Percentiles rank a stretch among this genome's conserved stretches.
Conservation (phyloP, 768 basidiomycete genomes). For the Phylloporus arenicola region DNA sequence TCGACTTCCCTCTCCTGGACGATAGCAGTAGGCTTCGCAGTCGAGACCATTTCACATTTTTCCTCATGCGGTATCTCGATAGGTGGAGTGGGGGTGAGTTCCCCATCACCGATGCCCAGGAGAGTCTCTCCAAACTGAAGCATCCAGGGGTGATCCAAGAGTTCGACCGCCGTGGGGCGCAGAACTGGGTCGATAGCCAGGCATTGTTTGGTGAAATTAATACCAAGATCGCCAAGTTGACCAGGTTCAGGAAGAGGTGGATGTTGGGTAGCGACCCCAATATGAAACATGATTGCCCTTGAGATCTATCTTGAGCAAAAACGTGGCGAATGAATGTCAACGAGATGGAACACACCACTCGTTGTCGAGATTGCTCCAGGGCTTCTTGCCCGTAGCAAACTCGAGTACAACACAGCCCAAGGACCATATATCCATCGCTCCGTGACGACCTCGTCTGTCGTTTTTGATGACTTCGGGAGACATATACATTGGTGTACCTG, state of each 20-base stretch:
- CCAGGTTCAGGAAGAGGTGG: constrained; percentile 90
- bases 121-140: constrained; percentile 71
- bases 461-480: constrained; percentile 98
- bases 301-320: constrained; percentile 2
- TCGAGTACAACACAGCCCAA: constrained; percentile 97
- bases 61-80: constrained; percentile 43
- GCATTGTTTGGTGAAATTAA: constrained; percentile 91
- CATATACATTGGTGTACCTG: constrained; percentile 99
- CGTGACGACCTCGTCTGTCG: constrained; percentile 78
- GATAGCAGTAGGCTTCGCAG: constrained; percentile 52
- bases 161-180: constrained; percentile 79
- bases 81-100: constrained; percentile 47
- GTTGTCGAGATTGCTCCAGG: constrained; percentile 98
- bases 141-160: constrained; percentile 90
- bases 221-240: constrained; percentile 83
- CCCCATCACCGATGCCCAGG: constrained; percentile 60
- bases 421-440: constrained; percentile 99
- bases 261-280: constrained; percentile 93
- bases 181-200: constrained; percentile 79
- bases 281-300: constrained; percentile 99
- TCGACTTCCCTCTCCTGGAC: constrained; percentile 60
- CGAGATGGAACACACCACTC: constrained; percentile 67
- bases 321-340: not conserved
- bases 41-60: constrained; percentile 45
- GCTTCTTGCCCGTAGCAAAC: constrained; percentile 93